Conservation (phyloP, 1,284 basidiomycete genomes). For the Polyporus tsugae region DNA sequence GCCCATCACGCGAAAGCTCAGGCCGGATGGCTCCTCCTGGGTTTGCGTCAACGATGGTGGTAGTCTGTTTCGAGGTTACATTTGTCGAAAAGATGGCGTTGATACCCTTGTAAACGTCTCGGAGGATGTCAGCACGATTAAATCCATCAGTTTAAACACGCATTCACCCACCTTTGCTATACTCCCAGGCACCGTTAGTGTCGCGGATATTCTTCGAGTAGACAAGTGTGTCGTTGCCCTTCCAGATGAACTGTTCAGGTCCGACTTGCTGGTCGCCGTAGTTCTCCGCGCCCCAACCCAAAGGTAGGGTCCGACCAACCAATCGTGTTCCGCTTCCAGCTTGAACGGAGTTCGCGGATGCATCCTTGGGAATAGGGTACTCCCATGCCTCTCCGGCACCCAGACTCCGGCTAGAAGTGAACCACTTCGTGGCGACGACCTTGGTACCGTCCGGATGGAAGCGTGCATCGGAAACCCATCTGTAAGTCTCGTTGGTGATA, state of each 20-base stretch:
- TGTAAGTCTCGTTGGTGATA: conserved; percentile 77
- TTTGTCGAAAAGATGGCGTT: conserved; percentile 73
- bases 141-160: not conserved
- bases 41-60: conserved; percentile 58
- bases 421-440: conserved; percentile 80
- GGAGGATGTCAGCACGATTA: not conserved
- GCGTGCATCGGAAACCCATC: conserved; percentile 71
- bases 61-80: conserved; percentile 60
- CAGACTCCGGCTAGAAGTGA: conserved; percentile 65
- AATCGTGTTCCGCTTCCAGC: conserved; percentile 62
- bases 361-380: conserved; percentile 54
- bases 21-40: conserved; percentile 78
- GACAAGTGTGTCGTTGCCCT: conserved; percentile 62
- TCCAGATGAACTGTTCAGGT: conserved; percentile 74
- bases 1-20: conserved; percentile 73
- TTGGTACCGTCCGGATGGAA: conserved; percentile 71
- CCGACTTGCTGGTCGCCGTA: conserved; percentile 77
- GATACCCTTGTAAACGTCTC: conserved; percentile 76
- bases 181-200: conserved; percentile 55
- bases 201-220: conserved; percentile 72
- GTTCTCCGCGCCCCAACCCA: conserved; percentile 62
- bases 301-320: conserved; percentile 62
- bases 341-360: conserved; percentile 43
- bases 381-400: conserved; percentile 79
- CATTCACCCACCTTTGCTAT: conserved; percentile 64